Evolutionary conservation across 352 stramenopile species (phyloP).

Genomic region (Thraustochytrium sp.): DNA sequence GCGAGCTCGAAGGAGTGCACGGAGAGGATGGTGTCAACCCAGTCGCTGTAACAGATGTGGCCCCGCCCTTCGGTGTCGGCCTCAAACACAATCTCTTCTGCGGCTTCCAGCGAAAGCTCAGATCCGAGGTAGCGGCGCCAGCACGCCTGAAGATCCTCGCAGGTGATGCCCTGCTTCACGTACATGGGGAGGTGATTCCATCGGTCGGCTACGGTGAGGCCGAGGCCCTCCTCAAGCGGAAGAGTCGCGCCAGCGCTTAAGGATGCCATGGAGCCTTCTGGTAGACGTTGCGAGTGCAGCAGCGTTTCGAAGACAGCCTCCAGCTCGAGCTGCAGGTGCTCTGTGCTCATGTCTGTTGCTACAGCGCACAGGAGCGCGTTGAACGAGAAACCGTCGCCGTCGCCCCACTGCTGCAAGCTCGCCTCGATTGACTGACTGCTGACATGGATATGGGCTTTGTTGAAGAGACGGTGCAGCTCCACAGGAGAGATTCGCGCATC

Average conservation of each 20-base stretch:
- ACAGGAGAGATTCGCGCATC: no score
- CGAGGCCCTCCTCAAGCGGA: not conserved
- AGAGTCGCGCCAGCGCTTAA: no score
- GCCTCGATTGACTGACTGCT: not conserved
- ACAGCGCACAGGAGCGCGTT: not conserved
- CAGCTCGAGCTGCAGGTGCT: no score
- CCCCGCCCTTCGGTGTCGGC: not conserved
- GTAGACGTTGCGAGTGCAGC: no score
- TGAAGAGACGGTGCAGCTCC: not conserved
- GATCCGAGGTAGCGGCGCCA: not conserved
- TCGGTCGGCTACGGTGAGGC: not conserved
- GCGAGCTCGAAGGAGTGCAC: constrained; percentile 12
- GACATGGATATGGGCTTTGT: not conserved
- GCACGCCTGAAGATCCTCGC: not conserved
- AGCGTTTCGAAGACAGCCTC: no score
- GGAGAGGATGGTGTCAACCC: not conserved
- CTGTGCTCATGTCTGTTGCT: not conserved
- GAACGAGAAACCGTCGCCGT: not conserved
- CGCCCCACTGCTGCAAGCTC: not conserved
- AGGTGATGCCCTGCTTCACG: not conserved
- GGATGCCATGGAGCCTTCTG: no score
- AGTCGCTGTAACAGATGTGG: not conserved
- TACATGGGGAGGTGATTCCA: not conserved
- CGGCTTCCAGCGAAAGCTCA: not conserved
- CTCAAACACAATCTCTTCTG: constrained; percentile 35